Percentiles rank a stretch among this genome's conserved stretches.
Conservation (phyloP, 306 rosid species). For the Elaeagnus macrophylla region DNA sequence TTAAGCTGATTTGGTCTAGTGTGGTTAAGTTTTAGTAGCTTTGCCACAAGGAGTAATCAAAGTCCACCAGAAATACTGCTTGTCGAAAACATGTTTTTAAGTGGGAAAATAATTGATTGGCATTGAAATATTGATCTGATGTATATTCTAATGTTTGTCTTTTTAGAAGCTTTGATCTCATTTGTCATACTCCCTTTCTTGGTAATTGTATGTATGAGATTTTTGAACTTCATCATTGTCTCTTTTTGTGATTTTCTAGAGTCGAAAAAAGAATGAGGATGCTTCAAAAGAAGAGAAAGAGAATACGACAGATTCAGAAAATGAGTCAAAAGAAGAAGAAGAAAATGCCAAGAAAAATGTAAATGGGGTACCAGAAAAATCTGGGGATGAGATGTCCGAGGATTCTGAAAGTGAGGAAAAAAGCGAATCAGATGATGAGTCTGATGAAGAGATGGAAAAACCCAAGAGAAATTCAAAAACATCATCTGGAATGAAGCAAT, state of each 20-base stretch:
- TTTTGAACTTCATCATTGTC: not conserved
- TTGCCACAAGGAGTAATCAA: no score
- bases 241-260: slow-evolving; percentile 35
- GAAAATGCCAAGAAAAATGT: slow-evolving; percentile 53
- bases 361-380: slow-evolving; percentile 56
- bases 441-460: slow-evolving; percentile 42
- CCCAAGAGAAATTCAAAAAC: slow-evolving; percentile 32
- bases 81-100: no score
- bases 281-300: slow-evolving; percentile 41
- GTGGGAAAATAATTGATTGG: no score
- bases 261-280: slow-evolving; percentile 48
- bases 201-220: not conserved
- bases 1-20: no score
- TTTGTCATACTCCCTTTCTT: not conserved
- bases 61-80: no score
- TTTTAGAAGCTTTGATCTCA: not conserved
- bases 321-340: slow-evolving; percentile 49
- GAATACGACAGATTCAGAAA: slow-evolving; percentile 58
- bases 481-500: slow-evolving; percentile 54
- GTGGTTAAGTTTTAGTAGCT: no score
- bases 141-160: no score
- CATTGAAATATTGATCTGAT: no score
- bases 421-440: slow-evolving; percentile 62
- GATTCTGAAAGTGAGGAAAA: slow-evolving; percentile 60
- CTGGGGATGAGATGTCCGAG: slow-evolving; percentile 61